Base-by-base conservation (phyloP, 1,139 yeast genomes). In the Yamadazyma siamensis region DNA sequence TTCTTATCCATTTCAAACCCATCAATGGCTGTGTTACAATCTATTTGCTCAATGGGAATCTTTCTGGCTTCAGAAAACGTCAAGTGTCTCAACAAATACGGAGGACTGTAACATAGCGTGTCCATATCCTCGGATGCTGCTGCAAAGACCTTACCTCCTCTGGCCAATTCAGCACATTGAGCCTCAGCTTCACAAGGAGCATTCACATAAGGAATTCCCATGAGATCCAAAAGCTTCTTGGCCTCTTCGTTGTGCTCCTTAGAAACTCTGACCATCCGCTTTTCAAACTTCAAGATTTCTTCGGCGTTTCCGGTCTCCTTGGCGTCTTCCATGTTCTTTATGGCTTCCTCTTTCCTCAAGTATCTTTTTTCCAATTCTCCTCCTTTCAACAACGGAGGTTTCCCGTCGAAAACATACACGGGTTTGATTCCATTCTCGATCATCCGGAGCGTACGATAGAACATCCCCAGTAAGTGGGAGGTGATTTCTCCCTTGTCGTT, bases 101-200 rank as follows among this genome's bases (percentile, higher is more conserved):
- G 94, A 2, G 97, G 86, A 33, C 78, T 80, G 54, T 91, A 91
- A 50, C 97, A 91, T 35, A 91, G 59, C 0, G 98, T 94, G 59
- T 91, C 99, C 98, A 91, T 91, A 75, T 91, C 99, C 55, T 91
- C 99, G 3, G 95, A 85, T 1, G 97, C 99, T 2, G 98, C 96
- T 9, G 95, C 98, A 54, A 80, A 91, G 0, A 91, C 97, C 50
- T 81, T 82, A 4, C 95, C 96, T 11, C 78, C 77, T 38, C 78
- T 75, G 2, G 97, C 96, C 35, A 91, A 62, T 43, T 80, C 94
- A 0, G 98, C 98, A 65, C 98, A 91, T 50, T 91, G 97, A 0
- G 98, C 96, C 54, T 91, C 99, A 0, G 99, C 99, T 58, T 91
- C 99, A 55, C 96, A 83, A 1, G 99, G 98, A 0, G 98, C 97